Conservation (phyloP, 2,329 filamentous ascomycete species). For the Xylaria sp. region DNA sequence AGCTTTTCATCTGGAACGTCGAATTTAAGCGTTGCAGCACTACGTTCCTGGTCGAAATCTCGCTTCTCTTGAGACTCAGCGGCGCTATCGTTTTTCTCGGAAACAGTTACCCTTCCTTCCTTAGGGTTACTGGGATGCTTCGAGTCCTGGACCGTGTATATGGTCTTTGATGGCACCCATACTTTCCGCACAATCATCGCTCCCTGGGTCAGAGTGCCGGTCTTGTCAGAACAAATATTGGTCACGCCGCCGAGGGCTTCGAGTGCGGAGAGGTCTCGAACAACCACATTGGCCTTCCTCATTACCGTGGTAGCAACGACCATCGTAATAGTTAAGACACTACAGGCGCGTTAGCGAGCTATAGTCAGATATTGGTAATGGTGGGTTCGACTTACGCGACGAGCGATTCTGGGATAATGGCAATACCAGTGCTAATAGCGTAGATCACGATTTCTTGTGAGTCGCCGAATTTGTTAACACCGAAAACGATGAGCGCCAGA, state of each 20-base stretch:
- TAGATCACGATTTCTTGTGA: slow-evolving; percentile 62
- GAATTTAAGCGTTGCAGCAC: slow-evolving; percentile 64
- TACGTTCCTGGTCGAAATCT: slow-evolving; percentile 66
- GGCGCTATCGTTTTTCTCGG: slow-evolving; percentile 45
- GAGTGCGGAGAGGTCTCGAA: slow-evolving; percentile 68
- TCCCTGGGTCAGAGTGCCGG: slow-evolving; percentile 70
- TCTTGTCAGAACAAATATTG: slow-evolving; percentile 77
- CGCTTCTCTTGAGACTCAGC: slow-evolving; percentile 49
- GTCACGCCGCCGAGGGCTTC: slow-evolving; percentile 74
- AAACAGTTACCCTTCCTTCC: slow-evolving; percentile 58
- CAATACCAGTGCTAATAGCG: slow-evolving; percentile 63
- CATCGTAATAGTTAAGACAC: slow-evolving; percentile 73
- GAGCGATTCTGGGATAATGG: slow-evolving; percentile 68
- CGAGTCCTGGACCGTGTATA: slow-evolving; percentile 66
- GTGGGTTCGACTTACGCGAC: slow-evolving; percentile 57
- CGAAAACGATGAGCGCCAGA: slow-evolving; percentile 63
- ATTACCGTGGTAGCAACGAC: slow-evolving; percentile 68
- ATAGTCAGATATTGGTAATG: slow-evolving; percentile 20
- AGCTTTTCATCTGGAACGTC: slow-evolving; percentile 65
- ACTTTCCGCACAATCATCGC: slow-evolving; percentile 73
- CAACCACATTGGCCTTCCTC: slow-evolving; percentile 68
- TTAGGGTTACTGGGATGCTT: slow-evolving; percentile 67
- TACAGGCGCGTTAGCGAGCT: slow-evolving; percentile 27
- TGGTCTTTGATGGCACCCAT: slow-evolving; percentile 64
- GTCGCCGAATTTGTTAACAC: slow-evolving; percentile 59